phyloP scores from a whole-genome alignment of 768 basidiomycete species.

The Artomyces pyxidatus region DNA sequence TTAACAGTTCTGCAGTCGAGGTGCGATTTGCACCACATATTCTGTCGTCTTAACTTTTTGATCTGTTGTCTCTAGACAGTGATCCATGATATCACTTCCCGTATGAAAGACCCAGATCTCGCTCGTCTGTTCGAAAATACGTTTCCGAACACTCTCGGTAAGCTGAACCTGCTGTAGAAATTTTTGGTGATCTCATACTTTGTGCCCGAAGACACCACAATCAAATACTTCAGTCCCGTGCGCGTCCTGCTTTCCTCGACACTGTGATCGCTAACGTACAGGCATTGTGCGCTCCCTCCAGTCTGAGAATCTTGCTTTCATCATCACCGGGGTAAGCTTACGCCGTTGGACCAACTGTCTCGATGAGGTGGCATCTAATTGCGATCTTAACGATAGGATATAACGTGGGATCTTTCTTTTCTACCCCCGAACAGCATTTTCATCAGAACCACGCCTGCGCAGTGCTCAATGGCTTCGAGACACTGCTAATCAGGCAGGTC shows the following conservation, averaged over 20 bases:
- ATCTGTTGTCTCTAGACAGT: slow-evolving; percentile 41
- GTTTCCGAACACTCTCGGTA: slow-evolving; percentile 76
- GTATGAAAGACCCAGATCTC: slow-evolving; percentile 69
- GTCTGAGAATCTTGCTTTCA: slow-evolving; percentile 67
- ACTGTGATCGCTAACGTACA: no score
- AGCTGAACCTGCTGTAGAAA: slow-evolving; percentile 8
- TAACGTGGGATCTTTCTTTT: slow-evolving; percentile 48
- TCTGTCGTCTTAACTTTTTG: not conserved
- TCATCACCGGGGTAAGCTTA: slow-evolving; percentile 61
- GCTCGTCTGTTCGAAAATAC: slow-evolving; percentile 77
- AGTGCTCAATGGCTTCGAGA: slow-evolving; percentile 83
- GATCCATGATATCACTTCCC: slow-evolving; percentile 61
- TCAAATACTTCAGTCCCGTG: slow-evolving; percentile 62
- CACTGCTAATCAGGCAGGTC: slow-evolving; percentile 73
- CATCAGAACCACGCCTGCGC: not conserved
- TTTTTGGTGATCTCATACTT: no score
- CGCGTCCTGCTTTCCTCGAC: no score
- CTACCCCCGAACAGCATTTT: no score
- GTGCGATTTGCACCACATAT: slow-evolving; percentile 25
- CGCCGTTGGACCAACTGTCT: not conserved
- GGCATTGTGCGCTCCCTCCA: slow-evolving; percentile 17
- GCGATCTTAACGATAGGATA: slow-evolving; percentile 40
- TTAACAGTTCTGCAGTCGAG: slow-evolving; percentile 69
- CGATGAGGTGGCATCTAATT: not conserved
- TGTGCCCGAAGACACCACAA: slow-evolving; percentile 56